A percentile compares a stretch with the other conserved stretches of the same genome.
These are phyloP conservation scores for Vaccinium corymbosum DNA, from an alignment of 148 eudicot genomes.

Conservation along the genomic window DNA sequence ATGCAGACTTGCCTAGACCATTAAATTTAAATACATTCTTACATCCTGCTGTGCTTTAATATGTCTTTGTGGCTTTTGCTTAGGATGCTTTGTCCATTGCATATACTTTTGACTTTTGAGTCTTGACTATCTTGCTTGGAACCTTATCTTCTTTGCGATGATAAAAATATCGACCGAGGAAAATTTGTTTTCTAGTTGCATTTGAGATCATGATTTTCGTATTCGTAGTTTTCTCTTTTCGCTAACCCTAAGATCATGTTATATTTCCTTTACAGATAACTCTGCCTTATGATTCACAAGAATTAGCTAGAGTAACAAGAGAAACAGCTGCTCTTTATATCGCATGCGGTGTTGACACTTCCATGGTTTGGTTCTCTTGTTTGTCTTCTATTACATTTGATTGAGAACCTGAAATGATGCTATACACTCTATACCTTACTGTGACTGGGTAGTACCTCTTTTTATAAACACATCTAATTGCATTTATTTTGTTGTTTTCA, in stretches of 20 bases:
- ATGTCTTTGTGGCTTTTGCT: neutral
- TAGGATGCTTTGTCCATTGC: neutral
- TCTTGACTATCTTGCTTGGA: neutral
- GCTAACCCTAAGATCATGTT: neutral
- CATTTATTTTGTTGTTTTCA: neutral
- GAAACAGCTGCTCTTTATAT: constrained; percentile 92
- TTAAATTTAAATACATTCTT: neutral
- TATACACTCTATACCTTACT: neutral
- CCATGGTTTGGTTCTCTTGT: constrained; percentile 54
- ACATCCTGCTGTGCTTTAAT: neutral
- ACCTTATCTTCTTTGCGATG: neutral
- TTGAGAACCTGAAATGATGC: constrained; percentile 12
- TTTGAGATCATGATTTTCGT: neutral
- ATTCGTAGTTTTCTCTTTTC: neutral
- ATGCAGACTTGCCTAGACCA: neutral
- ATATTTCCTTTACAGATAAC: constrained; percentile 61
- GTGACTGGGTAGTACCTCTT: constrained; percentile 1
- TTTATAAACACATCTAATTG: neutral
- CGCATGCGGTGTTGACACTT: constrained; percentile 87
- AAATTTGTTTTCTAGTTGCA: constrained; percentile 7
- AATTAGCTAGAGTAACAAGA: constrained; percentile 74
- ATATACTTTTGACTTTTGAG: neutral
- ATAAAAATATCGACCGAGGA: neutral
- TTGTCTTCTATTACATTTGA: neutral
- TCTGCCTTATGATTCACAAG: constrained; percentile 73